Evolutionary conservation across 2,329 filamentous ascomycete species (phyloP), one percentile per base, ranked within the genome.

Genomic region (Xylaria sp.): DNA sequence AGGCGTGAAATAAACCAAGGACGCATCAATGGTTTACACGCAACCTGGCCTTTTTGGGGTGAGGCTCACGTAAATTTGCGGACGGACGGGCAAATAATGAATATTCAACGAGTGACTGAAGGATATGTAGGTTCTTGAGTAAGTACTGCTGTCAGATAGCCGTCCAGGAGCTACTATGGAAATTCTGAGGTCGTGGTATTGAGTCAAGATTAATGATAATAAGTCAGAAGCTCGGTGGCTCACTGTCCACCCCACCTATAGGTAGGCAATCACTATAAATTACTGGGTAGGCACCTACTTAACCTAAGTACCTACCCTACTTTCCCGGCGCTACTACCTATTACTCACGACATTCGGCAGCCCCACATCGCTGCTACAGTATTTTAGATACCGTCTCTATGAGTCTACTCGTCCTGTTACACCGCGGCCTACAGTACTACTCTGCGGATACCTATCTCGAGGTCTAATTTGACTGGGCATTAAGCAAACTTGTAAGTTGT

Each of bases 181-280:
- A 27, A 12, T 56, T 61, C n/a, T 45, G 11, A 50, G 60, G 39
- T 34, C 32, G 61, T 58, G 57, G 65, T 32, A 36, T 39, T 17
- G 61, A 68, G 61, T 68, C 61, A 62, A 61, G 54, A 55, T 59
- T 19, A 39, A 48, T 36, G 34, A 36, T 47, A 19, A 17, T 36
- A 51, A 32, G 36, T 48, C 19, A 59, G 50, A 63, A 14, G 48
- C 36, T 63, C 4, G 39, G 61, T 24, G 36, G 39, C 48, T 57
- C 34, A 27, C 19, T 56, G 42, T 51, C n/a, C 30, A 51, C 48
- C 21, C 48, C 48, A 51, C 48, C 48, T 53, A 56, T 27, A 47
- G 21, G 39, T 51, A 36, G 7, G 34, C 51, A 51, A 51, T 24
- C 39, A 36, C 45, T 30, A 30, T 47, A 47, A 19, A 17, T 19